Conservation (phyloP, 108 stramenopile species). For the Cyclotella atomus region DNA sequence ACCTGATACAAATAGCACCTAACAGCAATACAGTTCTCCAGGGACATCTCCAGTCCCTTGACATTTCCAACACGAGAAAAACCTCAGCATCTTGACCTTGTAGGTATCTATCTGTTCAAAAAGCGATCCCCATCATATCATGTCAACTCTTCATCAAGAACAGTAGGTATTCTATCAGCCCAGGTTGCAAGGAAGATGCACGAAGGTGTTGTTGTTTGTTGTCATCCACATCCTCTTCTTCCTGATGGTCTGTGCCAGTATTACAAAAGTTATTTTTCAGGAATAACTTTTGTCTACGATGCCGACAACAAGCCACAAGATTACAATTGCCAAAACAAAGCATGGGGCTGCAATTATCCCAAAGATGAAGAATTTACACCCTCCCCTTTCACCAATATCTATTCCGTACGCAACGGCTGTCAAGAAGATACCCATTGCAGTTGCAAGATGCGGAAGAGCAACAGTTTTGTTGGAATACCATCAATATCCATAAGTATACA, state of each 20-base stretch:
- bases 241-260: too few relatives aligned
- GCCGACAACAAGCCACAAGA: neutral
- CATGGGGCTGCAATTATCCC: neutral
- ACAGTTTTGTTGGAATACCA: neutral
- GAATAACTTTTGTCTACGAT: neutral
- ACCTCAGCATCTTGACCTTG: too few relatives aligned
- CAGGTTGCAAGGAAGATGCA: neutral
- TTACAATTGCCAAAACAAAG: neutral
- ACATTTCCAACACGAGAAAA: too few relatives aligned
- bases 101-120: too few relatives aligned
- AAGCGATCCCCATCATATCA: too few relatives aligned
- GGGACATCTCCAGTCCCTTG: too few relatives aligned
- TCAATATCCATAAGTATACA: neutral
- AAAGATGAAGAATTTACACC: neutral
- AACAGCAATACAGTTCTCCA: too few relatives aligned
- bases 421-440: neutral
- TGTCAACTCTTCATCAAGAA: too few relatives aligned
- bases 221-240: too few relatives aligned
- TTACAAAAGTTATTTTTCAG: too few relatives aligned
- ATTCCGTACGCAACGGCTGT: neutral
- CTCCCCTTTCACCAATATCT: neutral
- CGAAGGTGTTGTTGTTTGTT: neutral
- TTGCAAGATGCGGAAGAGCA: neutral
- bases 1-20: too few relatives aligned
- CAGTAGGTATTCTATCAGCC: neutral